Base-by-base conservation (phyloP, 176 grass and related monocot species). In the Eremochloa ophiuroides region DNA sequence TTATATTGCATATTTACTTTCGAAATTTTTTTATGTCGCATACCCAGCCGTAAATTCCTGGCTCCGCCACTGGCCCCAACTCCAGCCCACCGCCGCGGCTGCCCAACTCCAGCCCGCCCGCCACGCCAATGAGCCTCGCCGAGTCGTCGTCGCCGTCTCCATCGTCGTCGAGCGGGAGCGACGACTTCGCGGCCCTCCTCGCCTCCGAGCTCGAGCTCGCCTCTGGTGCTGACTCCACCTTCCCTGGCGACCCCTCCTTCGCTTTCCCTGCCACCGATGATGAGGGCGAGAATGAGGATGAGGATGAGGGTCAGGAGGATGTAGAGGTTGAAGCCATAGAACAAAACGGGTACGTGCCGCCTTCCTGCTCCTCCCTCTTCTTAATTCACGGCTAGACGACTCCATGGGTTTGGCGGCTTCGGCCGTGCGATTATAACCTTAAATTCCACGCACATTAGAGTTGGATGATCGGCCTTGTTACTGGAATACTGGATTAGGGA, bases 131-230 rank as follows among this genome's bases (percentile, higher is more conserved):
- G 95, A 94, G 80, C 82, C 72, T 91, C 26, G 86, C 92, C 6
- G 92, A 94, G 78, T 89, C 89, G 11, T 87, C 89, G 50, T 88
- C 92, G 14, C 75, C 83, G 18, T 84, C 92, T 1, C 86, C 79
- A 28, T 88, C 72, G 14, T 97, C 95, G 42, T 92, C 84, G 20
- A 94, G 88, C 51, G 88, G 88, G 34, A 85, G 78, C 70, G 95
- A 93, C 18, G 92, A 92, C 59, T 89, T 91, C 78, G 88, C 91
- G 11, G 74, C 84, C 18, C 64, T 90, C 29, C 85, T 98, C 67
- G 90, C 88, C 15, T 71, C 83, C 8, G 95, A 98, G 85, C 86
- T 98, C 74, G 95, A 92, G 29, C 58, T 85, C 23, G 46, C 50
- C 82, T 85, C 83, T 14, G 71, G 66, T 16, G 83, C 71, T 7